Base-by-base conservation (phyloP, 345 rosid genomes). In the Lepidium africanum region DNA sequence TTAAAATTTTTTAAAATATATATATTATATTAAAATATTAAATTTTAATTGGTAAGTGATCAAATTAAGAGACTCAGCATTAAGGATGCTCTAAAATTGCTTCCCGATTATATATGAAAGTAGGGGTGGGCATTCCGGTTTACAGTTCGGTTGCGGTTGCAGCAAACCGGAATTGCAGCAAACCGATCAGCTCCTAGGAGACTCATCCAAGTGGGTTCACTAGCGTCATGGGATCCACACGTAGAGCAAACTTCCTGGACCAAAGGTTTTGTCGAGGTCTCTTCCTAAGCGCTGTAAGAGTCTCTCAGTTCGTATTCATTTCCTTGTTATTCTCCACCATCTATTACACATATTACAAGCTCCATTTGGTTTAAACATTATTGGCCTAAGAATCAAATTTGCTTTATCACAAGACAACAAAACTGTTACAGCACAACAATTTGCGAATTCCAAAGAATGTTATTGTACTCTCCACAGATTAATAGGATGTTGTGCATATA, bases 231-330 rank as follows among this genome's bases (percentile, higher is more conserved):
- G 33, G 76, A 79, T 46, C 96, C 97, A 59, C 96, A 91, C 2
- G 91, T 85, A 33, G 82, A 55, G 62, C 96, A 91, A 33, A 90
- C 84, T 83, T 89, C 94, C 69, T 79, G 84, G 73, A 91, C 90
- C 83, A 86, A 60, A 19, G 90, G 77, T 78, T 78, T 76, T 3
- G 79, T 77, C 57, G 81, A 79, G 47, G 79, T 70, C 74, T 86
- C 84, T 77, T 89, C 83, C 94, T 78, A 43, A 89, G 78, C 3
- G 91, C 92, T 1, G 93, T 87, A 16, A 89, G 83, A 12, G 95
- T 93, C 77, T 85, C 97, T 68, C 97, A 63, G 68, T 83, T 87
- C 3, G 86, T 91, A 74, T 91, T 89, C 77, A 96, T 84, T 46
- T 81, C 43, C 73, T 77, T 83, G 71, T 89, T 96, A 67, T 80